A percentile compares a stretch with the other conserved stretches of the same genome.
These are phyloP conservation scores for Bruguiera gymnorhiza DNA, from an alignment of 345 rosid genomes.

Conservation along the genomic window DNA sequence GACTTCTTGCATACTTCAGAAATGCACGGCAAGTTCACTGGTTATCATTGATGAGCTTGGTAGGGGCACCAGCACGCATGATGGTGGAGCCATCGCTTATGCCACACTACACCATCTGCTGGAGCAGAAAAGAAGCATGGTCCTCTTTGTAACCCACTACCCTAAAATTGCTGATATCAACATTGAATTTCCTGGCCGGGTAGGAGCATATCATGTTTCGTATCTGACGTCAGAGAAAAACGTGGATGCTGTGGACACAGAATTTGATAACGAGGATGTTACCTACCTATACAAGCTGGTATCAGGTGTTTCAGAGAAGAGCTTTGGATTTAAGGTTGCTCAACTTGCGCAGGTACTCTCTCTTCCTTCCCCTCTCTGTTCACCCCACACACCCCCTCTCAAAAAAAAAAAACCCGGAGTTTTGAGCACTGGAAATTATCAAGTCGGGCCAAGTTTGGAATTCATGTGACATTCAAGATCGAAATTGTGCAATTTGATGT, in stretches of 20 bases:
- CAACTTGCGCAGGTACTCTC: slow-evolving; percentile 74
- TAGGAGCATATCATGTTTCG: slow-evolving; percentile 80
- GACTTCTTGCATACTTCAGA: slow-evolving; percentile 66
- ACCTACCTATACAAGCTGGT: slow-evolving; percentile 88
- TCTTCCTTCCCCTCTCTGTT: neutral
- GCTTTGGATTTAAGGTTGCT: slow-evolving; percentile 92
- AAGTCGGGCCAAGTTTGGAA: no score
- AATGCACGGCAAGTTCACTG: slow-evolving; percentile 63
- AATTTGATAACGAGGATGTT: slow-evolving; percentile 54
- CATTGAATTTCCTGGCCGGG: slow-evolving; percentile 49
- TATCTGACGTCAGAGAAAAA: slow-evolving; percentile 56
- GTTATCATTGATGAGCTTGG: slow-evolving; percentile 96
- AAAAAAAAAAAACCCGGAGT: no score
- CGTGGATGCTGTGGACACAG: slow-evolving; percentile 12
- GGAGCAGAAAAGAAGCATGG: slow-evolving; percentile 61
- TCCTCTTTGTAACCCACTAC: slow-evolving; percentile 93
- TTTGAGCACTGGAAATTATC: no score
- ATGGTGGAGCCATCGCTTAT: slow-evolving; percentile 90
- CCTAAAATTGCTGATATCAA: slow-evolving; percentile 69
- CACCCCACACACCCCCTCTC: no score
- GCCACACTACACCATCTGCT: slow-evolving; percentile 79
- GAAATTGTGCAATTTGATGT: no score
- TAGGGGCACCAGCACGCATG: slow-evolving; percentile 93
- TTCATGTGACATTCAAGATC: no score
- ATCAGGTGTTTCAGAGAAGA: slow-evolving; percentile 72